A percentile compares a stretch with the other conserved stretches of the same genome.
These are phyloP conservation scores for Penicillium ucsense DNA, from an alignment of 495 filamentous ascomycete genomes.

Conservation along the genomic window DNA sequence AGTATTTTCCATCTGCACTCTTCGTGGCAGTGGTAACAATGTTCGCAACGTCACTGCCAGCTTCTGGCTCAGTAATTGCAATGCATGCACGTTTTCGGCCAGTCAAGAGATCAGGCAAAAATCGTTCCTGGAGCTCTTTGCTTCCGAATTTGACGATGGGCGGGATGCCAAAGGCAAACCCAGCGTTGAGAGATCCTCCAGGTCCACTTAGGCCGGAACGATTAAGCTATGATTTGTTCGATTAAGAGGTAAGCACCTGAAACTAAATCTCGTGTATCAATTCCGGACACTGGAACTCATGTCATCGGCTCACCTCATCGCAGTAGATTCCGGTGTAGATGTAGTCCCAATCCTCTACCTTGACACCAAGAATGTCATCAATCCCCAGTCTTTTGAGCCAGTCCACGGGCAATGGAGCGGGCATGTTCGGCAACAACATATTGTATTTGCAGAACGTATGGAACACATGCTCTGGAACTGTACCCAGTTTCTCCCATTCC, in stretches of 20 bases:
- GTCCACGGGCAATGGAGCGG: slow-evolving; percentile 55
- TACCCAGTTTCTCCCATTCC: slow-evolving; percentile 56
- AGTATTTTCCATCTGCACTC: slow-evolving; percentile 52
- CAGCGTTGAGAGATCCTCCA: slow-evolving; percentile 49
- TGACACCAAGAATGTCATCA: slow-evolving; percentile 54
- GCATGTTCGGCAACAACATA: slow-evolving; percentile 56
- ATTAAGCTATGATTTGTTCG: slow-evolving; percentile 34
- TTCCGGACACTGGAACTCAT: not conserved
- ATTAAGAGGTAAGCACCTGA: not conserved
- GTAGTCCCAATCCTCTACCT: slow-evolving; percentile 68
- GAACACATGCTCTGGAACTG: slow-evolving; percentile 54
- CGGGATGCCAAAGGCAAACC: slow-evolving; percentile 62
- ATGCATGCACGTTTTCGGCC: slow-evolving; percentile 61
- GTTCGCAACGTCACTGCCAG: slow-evolving; percentile 62
- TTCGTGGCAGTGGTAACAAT: slow-evolving; percentile 59
- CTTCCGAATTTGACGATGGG: slow-evolving; percentile 61
- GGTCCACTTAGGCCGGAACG: slow-evolving; percentile 57
- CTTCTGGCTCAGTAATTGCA: slow-evolving; percentile 68
- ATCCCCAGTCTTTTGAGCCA: slow-evolving; percentile 59
- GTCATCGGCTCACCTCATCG: slow-evolving; percentile 42
- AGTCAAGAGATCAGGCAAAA: slow-evolving; percentile 56
- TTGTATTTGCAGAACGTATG: slow-evolving; percentile 48
- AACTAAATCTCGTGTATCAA: not conserved
- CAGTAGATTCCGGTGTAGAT: slow-evolving; percentile 57
- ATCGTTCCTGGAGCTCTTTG: slow-evolving; percentile 47